Evolutionary conservation across 495 filamentous ascomycete species (phyloP).

Genomic region (Penicillium paxilli): DNA sequence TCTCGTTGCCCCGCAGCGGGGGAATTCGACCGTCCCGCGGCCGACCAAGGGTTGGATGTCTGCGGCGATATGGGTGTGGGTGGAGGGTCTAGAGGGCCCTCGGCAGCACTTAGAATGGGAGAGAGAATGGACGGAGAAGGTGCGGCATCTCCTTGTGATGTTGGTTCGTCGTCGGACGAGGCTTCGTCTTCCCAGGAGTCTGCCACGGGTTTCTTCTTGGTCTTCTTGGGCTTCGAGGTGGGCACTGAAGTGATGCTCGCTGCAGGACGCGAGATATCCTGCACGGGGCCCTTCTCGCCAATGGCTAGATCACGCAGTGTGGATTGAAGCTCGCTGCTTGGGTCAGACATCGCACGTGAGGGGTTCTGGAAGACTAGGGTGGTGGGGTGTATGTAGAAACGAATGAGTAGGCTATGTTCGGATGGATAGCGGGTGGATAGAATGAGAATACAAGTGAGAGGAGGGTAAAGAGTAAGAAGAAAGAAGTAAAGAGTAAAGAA

Average conservation of each 20-base stretch:
- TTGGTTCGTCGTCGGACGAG: slow-evolving; percentile 40
- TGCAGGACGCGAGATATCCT: slow-evolving; percentile 33
- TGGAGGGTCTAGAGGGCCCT: slow-evolving; percentile 53
- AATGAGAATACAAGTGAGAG: neutral
- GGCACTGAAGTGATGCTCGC: slow-evolving; percentile 2
- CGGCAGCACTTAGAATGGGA: slow-evolving; percentile 34
- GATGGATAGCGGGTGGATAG: neutral
- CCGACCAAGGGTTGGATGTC: slow-evolving; percentile 31
- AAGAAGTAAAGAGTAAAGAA: no score
- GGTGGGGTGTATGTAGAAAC: neutral
- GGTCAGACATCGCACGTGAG: slow-evolving; percentile 27
- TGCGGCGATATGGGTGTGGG: slow-evolving; percentile 61
- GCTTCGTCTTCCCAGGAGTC: slow-evolving; percentile 89
- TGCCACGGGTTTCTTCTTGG: slow-evolving; percentile 50
- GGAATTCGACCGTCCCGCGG: slow-evolving; percentile 2
- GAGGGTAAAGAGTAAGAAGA: slow-evolving; percentile 1
- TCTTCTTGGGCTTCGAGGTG: slow-evolving; percentile 38
- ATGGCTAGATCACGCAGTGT: slow-evolving; percentile 49
- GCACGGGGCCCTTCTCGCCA: slow-evolving; percentile 33
- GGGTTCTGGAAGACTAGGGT: neutral
- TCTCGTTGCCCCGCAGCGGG: slow-evolving; percentile 22
- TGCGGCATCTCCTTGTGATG: slow-evolving; percentile 11
- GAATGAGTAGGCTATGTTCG: neutral
- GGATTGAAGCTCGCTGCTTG: slow-evolving; percentile 40
- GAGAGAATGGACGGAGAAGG: slow-evolving; percentile 24